Conservation (phyloP, 495 filamentous ascomycete species). For the Pyrenula massariospora region DNA sequence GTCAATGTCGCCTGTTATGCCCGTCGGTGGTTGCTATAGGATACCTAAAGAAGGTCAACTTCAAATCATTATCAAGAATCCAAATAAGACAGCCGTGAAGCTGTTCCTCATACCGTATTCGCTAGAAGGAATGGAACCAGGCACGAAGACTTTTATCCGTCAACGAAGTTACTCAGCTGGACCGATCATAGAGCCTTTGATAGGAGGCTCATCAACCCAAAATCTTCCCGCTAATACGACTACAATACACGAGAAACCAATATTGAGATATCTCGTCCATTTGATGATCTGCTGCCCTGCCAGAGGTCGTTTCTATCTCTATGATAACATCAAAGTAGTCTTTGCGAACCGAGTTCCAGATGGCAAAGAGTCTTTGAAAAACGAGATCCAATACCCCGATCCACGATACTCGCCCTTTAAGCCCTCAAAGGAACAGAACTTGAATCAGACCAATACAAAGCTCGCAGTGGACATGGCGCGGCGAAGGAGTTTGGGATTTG, state of each 20-base stretch:
- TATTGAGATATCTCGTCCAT: conserved; percentile 84
- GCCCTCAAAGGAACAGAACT: conserved; percentile 36
- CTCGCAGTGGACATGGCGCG: conserved; percentile 43
- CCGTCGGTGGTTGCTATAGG: conserved; percentile 79
- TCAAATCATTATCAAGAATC: conserved; percentile 95
- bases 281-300: conserved; percentile 85
- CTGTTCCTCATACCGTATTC: conserved; percentile 93
- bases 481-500: conserved; percentile 44
- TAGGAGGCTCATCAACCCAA: conserved; percentile 35
- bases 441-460: conserved; percentile 17
- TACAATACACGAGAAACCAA: conserved; percentile 51
- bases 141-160: conserved; percentile 92
- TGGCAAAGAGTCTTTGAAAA: conserved; percentile 84
- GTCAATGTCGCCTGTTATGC: conserved; percentile 58
- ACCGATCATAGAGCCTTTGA: conserved; percentile 63
- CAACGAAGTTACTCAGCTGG: conserved; percentile 91
- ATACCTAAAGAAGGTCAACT: conserved; percentile 93
- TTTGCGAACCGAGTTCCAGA: conserved; percentile 97
- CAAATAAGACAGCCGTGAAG: conserved; percentile 92
- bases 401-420: conserved; percentile 82
- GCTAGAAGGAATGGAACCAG: conserved; percentile 86
- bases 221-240: conserved; percentile 28
- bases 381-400: conserved; percentile 82
- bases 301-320: conserved; percentile 75
- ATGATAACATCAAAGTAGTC: conserved; percentile 86